Base-by-base conservation (phyloP, 345 rosid species). In the Boechera divaricarpa region DNA sequence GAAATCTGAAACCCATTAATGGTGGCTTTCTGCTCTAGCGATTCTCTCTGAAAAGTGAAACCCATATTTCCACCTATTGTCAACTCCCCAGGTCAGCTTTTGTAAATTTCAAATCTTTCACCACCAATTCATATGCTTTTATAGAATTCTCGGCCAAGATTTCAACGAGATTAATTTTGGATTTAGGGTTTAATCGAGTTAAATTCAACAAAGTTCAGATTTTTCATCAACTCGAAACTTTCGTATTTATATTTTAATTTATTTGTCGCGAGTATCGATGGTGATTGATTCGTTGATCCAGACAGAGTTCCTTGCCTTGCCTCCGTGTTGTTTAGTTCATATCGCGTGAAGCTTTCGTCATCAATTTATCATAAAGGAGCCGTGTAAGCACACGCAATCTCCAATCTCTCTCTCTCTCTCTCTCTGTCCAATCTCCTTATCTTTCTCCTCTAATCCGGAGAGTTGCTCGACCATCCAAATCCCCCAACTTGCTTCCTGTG, bases 321-420 rank as follows among this genome's bases (percentile, higher is more conserved):
- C 13, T 26, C 9, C 70, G 80, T 69, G 63, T 76, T 69, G 69
- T 54, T 69, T 18, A 58, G 60, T 31, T 70, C 51, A 62, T 63
- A 70, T 42, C 69, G 77, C 81, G 77, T 78, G 69, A 64, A 78
- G 78, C 78, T 79, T 67, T 73, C 82, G 78, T 79, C 82, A 79
- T 51, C 82, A 53, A 78, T 8, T 64, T 42, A 57, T 77, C 66
- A 32, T 70, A 52, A 33, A 58, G 78, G 74, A 44, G 38, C 13
- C 60, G 47, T 61, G 65, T 76, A 7, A 75, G 74, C 68, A 83
- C 88, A 90, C 90, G 90, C 90, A 67, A 86, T 55, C 84, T 70
- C 44, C 10, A 7, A 53, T 51, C 62, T 55, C 78, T 15, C 4
- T 42, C 38, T 47, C 21, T 44, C 49, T 45, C 49, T 45, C 51